Base-by-base conservation (phyloP, 306 rosid species). In the Begonia fuchsioides region DNA sequence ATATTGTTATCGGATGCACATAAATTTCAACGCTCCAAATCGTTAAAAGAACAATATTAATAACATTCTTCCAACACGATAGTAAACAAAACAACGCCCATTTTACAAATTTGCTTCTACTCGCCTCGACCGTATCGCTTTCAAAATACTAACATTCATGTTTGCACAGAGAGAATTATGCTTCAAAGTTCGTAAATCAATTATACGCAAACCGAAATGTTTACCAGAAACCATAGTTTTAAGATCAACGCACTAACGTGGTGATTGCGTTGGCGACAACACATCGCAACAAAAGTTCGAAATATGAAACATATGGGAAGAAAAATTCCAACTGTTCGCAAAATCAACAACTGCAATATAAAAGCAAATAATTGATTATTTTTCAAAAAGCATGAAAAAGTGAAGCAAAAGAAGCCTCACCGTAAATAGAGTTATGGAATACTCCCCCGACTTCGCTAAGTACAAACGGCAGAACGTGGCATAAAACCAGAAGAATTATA, bases 381-480 rank as follows among this genome's bases (percentile, higher is more conserved):
- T 40, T 32, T 56, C 15, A 13, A 12, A 18, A 26, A 53, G 32
- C 15, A 46, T 11, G 44, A 6, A 9, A 10, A 55, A 1, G 16
- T 7, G 12, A 17, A 55, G 40, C 20, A 20, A 13, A 10, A 44
- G 58, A 13, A 39, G 51, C 35, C 73, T 71, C 68, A 83, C 94
- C 61, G 39, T 65, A 44, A 61, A 56, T 49, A 83, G 55, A 12
- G 79, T 68, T 68, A 70, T 40, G 5, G 93, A 58, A 67, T 72
- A 68, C 50, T 70, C 83, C 54, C 65, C n/a, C 78, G 20, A 52
- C 68, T 63, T 65, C 87, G 26, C 65, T 56, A 41, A 83, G 56
- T 73, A 80, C 53, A 26, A 80, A 41, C 12, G 87, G 83, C 43
- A 87, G 86, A 43, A 74, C 69, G 53, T 80, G 88, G 43, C 94